Conservation (phyloP, 148 eudicot species). For the Linanthus parryae region DNA sequence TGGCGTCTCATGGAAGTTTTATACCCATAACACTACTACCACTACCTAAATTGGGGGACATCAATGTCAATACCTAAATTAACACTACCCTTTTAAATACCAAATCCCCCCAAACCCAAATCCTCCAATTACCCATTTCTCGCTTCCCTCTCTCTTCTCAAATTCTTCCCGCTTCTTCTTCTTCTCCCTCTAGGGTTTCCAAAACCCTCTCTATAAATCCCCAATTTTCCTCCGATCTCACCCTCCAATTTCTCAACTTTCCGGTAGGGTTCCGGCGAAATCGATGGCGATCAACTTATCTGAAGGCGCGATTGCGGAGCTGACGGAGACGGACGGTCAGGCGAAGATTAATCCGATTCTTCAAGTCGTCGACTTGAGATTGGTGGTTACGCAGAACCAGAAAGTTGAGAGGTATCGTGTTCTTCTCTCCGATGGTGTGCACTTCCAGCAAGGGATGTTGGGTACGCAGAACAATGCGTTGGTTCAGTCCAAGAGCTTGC, state of each 20-base stretch:
- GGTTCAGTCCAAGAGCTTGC: constrained; percentile 31
- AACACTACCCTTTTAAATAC: neutral
- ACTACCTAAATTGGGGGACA: no score
- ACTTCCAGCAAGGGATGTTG: constrained; percentile 69
- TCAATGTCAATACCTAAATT: neutral
- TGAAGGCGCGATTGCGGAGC: constrained; percentile 39
- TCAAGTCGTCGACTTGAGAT: constrained; percentile 47
- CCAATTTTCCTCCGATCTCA: neutral
- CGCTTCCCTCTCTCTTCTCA: no score
- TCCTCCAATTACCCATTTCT: no score
- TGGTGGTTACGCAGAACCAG: constrained; percentile 31
- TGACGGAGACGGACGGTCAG: constrained; percentile 21
- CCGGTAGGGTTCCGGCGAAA: neutral
- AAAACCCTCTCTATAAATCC: neutral
- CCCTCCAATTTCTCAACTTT: no score
- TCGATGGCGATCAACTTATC: constrained; percentile 35
- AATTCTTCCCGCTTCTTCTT: no score
- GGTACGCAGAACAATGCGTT: constrained; percentile 64
- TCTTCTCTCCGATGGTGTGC: constrained; percentile 56
- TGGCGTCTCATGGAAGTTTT: no score
- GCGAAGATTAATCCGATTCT: constrained; percentile 38
- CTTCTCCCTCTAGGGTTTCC: no score
- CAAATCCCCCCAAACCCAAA: neutral
- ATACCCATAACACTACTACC: no score
- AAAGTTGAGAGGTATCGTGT: constrained; percentile 46